Base-by-base conservation (phyloP, 2,329 filamentous ascomycete genomes). In the Botrytis paeoniae region DNA sequence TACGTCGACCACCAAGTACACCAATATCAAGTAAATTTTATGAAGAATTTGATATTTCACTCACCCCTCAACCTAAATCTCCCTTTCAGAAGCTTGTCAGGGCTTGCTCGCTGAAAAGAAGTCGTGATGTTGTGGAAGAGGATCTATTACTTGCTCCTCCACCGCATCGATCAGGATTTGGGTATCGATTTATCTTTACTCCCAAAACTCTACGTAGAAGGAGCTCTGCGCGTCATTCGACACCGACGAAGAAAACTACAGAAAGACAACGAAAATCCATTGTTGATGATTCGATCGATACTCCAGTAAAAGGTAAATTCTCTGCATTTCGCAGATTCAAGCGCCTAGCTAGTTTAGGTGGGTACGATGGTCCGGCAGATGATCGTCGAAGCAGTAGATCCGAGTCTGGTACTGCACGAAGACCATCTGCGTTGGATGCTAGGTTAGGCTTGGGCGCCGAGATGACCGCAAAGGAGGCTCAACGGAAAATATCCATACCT, bases 21-120 rank as follows among this genome's bases (percentile, higher is more conserved):
- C 78, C 78, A 12, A 77, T 76, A 32, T 77, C 77, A 2, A 80
- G 78, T 63, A 80, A 78, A 57, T 80, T 80, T 60, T 75, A 73
- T 32, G 80, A 81, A 61, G 78, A 80, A 57, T 80, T 80, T 68
- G 73, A 77, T 35, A 45, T 74, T n/a, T 73, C 75, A 29, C 62
- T 64, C 37, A 51, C 64, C 0, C 48, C 59, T 20, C 64, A 73
- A 29, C 37, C 54, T 3, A 69, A 60, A 70, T 73, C 71, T 54
- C 65, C 65, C 0, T 73, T 73, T 57, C 71, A 73, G 18, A 73
- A 73, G n/a, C 71, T 73, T 35, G 71, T 70, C 4, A 69, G 64
- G 35, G 57, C 68, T 29, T 69, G 64, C n/a, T 72, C 70, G 16
- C 43, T 61, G 3, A 72, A 72, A 41, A 68, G 63, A 20, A 59